phyloP scores from a whole-genome alignment of 768 basidiomycete genomes.

The Podaxis pistillaris region DNA sequence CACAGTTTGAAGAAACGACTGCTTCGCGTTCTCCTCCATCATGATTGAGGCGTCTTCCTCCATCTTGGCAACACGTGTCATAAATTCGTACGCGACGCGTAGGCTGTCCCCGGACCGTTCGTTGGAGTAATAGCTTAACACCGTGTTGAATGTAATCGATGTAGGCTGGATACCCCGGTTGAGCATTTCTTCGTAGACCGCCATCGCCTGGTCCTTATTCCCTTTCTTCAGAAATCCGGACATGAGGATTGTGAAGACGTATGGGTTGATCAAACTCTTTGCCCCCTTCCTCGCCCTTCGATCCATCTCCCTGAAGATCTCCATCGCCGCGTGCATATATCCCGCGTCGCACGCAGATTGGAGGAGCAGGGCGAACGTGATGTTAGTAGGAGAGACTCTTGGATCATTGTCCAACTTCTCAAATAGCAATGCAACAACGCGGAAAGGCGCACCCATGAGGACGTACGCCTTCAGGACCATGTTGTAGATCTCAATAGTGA shows the following conservation, averaged over 20 bases:
- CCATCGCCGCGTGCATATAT: slow-evolving; percentile 57
- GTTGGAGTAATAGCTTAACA: slow-evolving; percentile 65
- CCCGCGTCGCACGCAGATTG: slow-evolving; percentile 80
- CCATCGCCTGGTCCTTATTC: slow-evolving; percentile 53
- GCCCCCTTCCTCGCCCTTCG: slow-evolving; percentile 34
- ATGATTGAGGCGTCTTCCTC: slow-evolving; percentile 29
- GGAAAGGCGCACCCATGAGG: slow-evolving; percentile 74
- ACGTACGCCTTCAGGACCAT: slow-evolving; percentile 83
- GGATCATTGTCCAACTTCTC: slow-evolving; percentile 43
- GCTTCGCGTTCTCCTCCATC: slow-evolving; percentile 36
- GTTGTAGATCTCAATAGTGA: slow-evolving; percentile 68
- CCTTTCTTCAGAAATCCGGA: slow-evolving; percentile 62
- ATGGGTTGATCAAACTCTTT: slow-evolving; percentile 47
- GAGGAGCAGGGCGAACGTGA: slow-evolving; percentile 72
- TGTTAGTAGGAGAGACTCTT: slow-evolving; percentile 54
- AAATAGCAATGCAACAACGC: slow-evolving; percentile 61
- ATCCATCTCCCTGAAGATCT: slow-evolving; percentile 72
- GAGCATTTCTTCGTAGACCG: slow-evolving; percentile 71
- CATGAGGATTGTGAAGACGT: slow-evolving; percentile 74
- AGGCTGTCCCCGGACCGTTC: slow-evolving; percentile 45
- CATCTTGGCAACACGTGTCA: slow-evolving; percentile 39
- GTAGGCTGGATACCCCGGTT: slow-evolving; percentile 62
- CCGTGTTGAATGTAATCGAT: slow-evolving; percentile 63
- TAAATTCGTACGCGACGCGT: slow-evolving; percentile 62
- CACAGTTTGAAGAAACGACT: slow-evolving; percentile 30